Evolutionary conservation across 164 flowering plant species (phyloP), one percentile per base, ranked within the genome.

Genomic region (Warburgia ugandensis): DNA sequence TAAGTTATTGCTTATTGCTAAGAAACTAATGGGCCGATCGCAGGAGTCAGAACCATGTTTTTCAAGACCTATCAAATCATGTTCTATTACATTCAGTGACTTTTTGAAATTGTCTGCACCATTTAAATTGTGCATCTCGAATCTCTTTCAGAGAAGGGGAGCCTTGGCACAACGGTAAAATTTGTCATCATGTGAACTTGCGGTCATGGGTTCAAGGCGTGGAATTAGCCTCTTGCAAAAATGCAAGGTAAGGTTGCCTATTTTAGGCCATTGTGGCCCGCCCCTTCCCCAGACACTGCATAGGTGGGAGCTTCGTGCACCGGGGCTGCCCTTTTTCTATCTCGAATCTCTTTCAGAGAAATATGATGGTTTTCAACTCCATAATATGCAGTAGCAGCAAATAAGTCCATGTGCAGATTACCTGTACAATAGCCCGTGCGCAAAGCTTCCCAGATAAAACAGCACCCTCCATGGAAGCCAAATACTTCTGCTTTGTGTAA

Each of bases 401-500:
- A 29, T 29, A 27, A 25, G 7, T 37, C 19, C 31, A 7, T 21
- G 53, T 19, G 11, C 25, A 26, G 13, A 23, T 68, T 72, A 92
- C 99, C 99, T 92, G 78, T 52, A 82, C 73, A 65, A 92, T 82
- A 30, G 99, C 78, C 69, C 81, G 92, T 1, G 99, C 95, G 63
- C 99, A 92, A 56, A 88, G 72, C 83, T 92, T 92, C 33, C 99
- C 99, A 27, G 97, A 92, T 10, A 92, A 76, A 54, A 92, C 97
- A 59, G 99, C 99, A 55, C 99, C 99, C 76, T 92, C 99, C 99
- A 92, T 92, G 32, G 99, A 92, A 54, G 99, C 99, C 74, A 92
- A 74, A 67, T 92, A 92, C 63, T 88, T 92, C 62, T 92, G 99
- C 61, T 88, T 92, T 45, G 99, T 92, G 72, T 84, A 92, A 60